Base-by-base conservation (phyloP, 495 filamentous ascomycete genomes). In the Podospora australis region DNA sequence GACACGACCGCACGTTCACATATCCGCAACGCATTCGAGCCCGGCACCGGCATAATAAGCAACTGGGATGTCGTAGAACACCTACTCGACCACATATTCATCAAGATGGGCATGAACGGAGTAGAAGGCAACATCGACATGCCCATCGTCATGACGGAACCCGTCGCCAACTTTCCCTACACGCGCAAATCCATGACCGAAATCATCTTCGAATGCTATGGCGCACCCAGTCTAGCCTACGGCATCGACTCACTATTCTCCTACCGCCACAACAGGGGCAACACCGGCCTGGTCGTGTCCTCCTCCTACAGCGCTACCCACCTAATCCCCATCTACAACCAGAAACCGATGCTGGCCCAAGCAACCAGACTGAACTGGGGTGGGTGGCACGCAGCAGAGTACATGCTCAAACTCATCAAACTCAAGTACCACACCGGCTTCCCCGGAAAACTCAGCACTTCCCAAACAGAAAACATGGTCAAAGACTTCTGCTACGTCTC, bases 61-160 rank as follows among this genome's bases (percentile, higher is more conserved):
- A 98, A 96, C 64, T 98, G 94, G 87, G 92, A 98, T 63, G 89
- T 88, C 13, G 86, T 95, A 80, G 92, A 98, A 63, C 87, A 87
- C 26, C 72, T 96, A 20, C 64, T 98, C 44, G 92, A 98, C 63
- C 92, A 95, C 58, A 71, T 89, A 22, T 97, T 98, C 64, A 69
- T 95, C 39, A 96, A 95, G 68, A 69, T 98, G 29, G 94, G 92
- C 10, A 74, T 96, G 44, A 87, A 95, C 47, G 86, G 83, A 5
- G 71, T 71, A 13, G 72, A 74, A 13, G 88, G 87, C 24, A 75
- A 77, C 6, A 78, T 98, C 29, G 90, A 88, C 50, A 71, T 89
- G 57, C 88, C 91, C 2, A 77, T 98, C 49, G 81, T 98, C 35
- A 94, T 98, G 88, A 97, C 92, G 0, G 92, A 98, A 64, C 84